Base-by-base conservation (phyloP, 768 basidiomycete genomes). In the Rhodotorula toruloides region DNA sequence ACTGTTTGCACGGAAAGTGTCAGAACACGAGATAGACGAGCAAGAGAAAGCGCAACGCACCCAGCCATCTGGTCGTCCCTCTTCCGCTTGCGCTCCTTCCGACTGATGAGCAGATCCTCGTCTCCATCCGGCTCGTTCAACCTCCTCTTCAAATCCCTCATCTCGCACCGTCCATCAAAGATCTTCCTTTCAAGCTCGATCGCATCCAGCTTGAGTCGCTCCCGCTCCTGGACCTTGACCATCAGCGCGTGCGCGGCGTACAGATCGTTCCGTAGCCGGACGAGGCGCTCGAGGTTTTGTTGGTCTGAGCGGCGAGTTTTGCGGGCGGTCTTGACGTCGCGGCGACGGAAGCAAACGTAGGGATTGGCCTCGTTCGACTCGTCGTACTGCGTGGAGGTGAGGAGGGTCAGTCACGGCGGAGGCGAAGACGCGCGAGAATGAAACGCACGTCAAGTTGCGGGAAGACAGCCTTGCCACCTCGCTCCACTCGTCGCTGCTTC, bases 301-400 rank as follows among this genome's bases (percentile, higher is more conserved):
- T 86, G 86, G 74, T 98, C 93, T 2, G 88, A 88, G 21, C 91
- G 87, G 13, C 94, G 86, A 14, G 94, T 97, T 80, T 98, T 98
- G 68, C 96, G 86, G 50, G 90, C 84, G 7, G 90, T 86, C 77
- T 98, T 98, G 78, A 88, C 87, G 76, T 98, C 94, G 60, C 93
- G 87, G 66, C 92, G 84, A 43, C 96, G 85, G 83, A 99, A 99
- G 78, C 96, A 99, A 50, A 97, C 88, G 70, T 97, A 98, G 0
- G 94, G 93, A 61, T 90, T 91, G 71, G 83, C 83, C 52, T 86
- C 86, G 76, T 96, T 91, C 27, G 87, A 83, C 79, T 97, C 93
- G 76, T 98, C 92, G 74, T 84, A 87, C 88, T 90, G 65, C 21
- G 72, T 3, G 39, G 39, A 36, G 34, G 12, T 17, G 55, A 31